Evolutionary conservation across 768 basidiomycete genomes (phyloP).

Genomic region (Termitomyces sp.): DNA sequence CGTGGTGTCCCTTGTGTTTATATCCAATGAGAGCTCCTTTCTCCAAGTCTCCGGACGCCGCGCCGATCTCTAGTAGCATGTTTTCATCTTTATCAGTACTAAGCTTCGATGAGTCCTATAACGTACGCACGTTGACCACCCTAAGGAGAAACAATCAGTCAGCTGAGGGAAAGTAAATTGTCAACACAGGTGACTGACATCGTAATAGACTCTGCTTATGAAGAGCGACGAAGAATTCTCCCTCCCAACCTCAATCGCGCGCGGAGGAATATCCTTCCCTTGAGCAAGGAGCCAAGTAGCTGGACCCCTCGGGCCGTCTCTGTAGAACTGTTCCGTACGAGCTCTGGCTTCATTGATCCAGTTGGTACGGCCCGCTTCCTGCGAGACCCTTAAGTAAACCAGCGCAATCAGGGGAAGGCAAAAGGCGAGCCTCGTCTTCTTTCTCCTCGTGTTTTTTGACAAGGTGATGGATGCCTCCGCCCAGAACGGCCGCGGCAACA

Average conservation of each 20-base stretch:
- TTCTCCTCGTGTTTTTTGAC: conserved; percentile 37
- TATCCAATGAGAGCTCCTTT: conserved; percentile 65
- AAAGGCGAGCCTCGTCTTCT: conserved; percentile 43
- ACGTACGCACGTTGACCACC: conserved; percentile 57
- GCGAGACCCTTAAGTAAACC: neutral
- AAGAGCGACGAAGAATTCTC: conserved; percentile 48
- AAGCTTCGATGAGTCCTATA: conserved; percentile 23
- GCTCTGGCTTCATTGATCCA: conserved; percentile 54
- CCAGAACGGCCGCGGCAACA: conserved; percentile 23
- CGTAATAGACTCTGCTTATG: conserved; percentile 52
- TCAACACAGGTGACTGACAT: conserved; percentile 31
- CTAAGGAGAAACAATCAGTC: conserved; percentile 21
- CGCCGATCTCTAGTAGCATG: conserved; percentile 56
- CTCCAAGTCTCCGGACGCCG: conserved; percentile 50
- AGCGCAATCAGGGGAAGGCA: neutral
- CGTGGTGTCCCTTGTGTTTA: conserved; percentile 51
- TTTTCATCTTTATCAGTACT: conserved; percentile 3
- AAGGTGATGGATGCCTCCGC: conserved; percentile 2
- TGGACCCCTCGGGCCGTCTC: conserved; percentile 37
- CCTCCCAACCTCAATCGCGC: conserved; percentile 52
- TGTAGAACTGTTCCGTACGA: conserved; percentile 45
- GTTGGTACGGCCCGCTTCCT: conserved; percentile 43
- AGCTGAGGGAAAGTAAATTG: neutral
- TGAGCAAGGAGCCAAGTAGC: conserved; percentile 58
- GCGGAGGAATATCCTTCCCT: conserved; percentile 52